Base-by-base conservation (phyloP, 768 basidiomycete genomes). In the Punctularia strigosozonata region DNA sequence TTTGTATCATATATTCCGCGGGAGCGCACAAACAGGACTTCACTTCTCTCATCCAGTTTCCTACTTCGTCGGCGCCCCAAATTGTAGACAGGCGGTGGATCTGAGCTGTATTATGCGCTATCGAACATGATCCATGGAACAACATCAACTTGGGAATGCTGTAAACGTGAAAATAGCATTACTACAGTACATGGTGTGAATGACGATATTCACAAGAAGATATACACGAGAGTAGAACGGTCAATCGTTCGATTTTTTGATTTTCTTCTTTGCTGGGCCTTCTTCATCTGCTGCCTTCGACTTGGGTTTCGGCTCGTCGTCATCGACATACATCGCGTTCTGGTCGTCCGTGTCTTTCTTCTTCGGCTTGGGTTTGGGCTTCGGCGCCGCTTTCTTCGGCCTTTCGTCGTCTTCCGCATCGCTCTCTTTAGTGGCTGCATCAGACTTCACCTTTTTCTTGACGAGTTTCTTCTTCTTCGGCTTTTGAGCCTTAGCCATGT, bases 241-340 rank as follows among this genome's bases (percentile, higher is more conserved):
- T 50, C 46, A 59, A 48, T 63, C 73, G 17, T 58, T 53, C 4
- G 66, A 50, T 24, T 68, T 79, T 63, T 83, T 87, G 41, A 60
- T 56, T 58, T 88, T 88, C 64, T 88, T 88, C 62, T 79, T 83
- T 3, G 70, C 75, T 10, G 79, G 83, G 39, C 64, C 66, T 13
- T 63, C 64, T 25, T 63, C 64, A 10, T 57, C 64, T 3, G 52
- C 53, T 43, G 64, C 63, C 45, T 68, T 69, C 3, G 70, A 61
- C 48, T 71, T 73, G 26, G 58, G 50, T 43, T 60, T 61, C 2
- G 56, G 48, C 38, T 51, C 40, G 23, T 57, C 60, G 35, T 58
- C 55, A 41, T 64, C 59, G 14, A 58, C 56, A 15, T 62, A 64
- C 49, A 68, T 66, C 2, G 51, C 53, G 24, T 69, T 68, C 43